phyloP scores from a whole-genome alignment of 306 rosid species.

The Dicorynia guianensis region DNA sequence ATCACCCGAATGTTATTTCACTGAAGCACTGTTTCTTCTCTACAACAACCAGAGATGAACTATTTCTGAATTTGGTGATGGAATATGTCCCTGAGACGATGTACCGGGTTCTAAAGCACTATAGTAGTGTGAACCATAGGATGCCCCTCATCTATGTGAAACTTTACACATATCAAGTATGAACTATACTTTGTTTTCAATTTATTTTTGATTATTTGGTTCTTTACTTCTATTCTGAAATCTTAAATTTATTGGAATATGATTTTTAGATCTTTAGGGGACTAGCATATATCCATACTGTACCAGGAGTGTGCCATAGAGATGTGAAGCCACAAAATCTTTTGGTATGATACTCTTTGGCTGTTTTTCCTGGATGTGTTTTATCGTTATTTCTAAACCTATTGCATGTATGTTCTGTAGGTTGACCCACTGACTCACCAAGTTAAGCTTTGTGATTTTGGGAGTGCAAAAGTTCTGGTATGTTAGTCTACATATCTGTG shows the following conservation, averaged over 20 bases:
- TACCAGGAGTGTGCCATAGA: slow-evolving; percentile 85
- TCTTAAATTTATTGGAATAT: slow-evolving; percentile 26
- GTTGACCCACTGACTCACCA: slow-evolving; percentile 91
- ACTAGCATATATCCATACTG: slow-evolving; percentile 80
- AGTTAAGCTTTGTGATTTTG: slow-evolving; percentile 91
- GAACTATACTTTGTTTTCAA: slow-evolving; percentile 29
- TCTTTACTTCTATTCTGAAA: slow-evolving; percentile 1
- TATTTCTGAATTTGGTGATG: slow-evolving; percentile 84
- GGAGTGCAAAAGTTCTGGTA: slow-evolving; percentile 93
- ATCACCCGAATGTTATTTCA: slow-evolving; percentile 82
- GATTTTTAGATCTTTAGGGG: slow-evolving; percentile 79
- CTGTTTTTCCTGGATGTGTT: slow-evolving; percentile 28
- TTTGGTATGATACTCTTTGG: slow-evolving; percentile 57
- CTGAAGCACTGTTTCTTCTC: slow-evolving; percentile 91
- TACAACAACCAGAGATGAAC: slow-evolving; percentile 79
- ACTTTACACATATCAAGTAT: slow-evolving; percentile 86
- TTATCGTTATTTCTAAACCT: slow-evolving; percentile 17
- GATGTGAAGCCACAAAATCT: slow-evolving; percentile 93
- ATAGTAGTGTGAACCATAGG: slow-evolving; percentile 72
- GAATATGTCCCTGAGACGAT: slow-evolving; percentile 87
- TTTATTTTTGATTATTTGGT: slow-evolving; percentile 3
- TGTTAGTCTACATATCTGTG: slow-evolving; percentile 23
- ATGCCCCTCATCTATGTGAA: slow-evolving; percentile 89
- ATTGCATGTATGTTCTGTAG: slow-evolving; percentile 46
- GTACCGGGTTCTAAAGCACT: slow-evolving; percentile 78